These are phyloP conservation scores for Gigaspora rosea DNA, from an alignment of 192 early-diverging fungal species.

Conservation along the genomic window DNA sequence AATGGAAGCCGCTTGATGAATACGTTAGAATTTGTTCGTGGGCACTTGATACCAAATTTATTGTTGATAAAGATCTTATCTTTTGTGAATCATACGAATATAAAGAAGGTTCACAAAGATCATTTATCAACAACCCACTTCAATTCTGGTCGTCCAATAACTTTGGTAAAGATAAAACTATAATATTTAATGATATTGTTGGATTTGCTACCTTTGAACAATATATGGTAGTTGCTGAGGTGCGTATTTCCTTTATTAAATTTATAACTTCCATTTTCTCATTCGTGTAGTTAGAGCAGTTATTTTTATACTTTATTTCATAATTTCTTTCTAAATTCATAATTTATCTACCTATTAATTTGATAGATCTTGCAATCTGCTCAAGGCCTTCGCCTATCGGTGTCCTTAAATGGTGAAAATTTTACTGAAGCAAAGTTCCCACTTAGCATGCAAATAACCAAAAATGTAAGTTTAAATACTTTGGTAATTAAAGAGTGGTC, in stretches of 20 bases:
- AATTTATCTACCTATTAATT: background rate
- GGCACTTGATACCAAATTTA: constrained; percentile 61
- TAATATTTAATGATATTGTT: constrained; percentile 69
- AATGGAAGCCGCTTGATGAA: constrained; percentile 64
- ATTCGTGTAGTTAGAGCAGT: too few relatives aligned
- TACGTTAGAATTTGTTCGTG: constrained; percentile 77
- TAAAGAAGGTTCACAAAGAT: constrained; percentile 59
- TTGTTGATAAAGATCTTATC: constrained; percentile 58
- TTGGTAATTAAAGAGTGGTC: too few relatives aligned
- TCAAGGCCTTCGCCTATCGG: constrained; percentile 53
- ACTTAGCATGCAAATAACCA: constrained; percentile 53
- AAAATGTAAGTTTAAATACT: too few relatives aligned
- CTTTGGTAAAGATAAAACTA: constrained; percentile 52
- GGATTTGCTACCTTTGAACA: constrained; percentile 80
- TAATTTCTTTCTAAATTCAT: background rate
- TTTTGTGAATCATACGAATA: constrained; percentile 75
- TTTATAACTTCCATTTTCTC: background rate
- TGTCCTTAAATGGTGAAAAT: constrained; percentile 72
- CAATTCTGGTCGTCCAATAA: constrained; percentile 67
- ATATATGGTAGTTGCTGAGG: constrained; percentile 79
- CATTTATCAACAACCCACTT: constrained; percentile 50
- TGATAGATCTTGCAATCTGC: constrained; percentile 38
- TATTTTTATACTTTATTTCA: background rate
- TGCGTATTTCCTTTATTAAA: constrained; percentile 12
- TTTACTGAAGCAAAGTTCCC: constrained; percentile 82